Percentiles rank a stretch among this genome's conserved stretches.
Conservation (phyloP, 345 rosid species). For the Pistacia atlantica region DNA sequence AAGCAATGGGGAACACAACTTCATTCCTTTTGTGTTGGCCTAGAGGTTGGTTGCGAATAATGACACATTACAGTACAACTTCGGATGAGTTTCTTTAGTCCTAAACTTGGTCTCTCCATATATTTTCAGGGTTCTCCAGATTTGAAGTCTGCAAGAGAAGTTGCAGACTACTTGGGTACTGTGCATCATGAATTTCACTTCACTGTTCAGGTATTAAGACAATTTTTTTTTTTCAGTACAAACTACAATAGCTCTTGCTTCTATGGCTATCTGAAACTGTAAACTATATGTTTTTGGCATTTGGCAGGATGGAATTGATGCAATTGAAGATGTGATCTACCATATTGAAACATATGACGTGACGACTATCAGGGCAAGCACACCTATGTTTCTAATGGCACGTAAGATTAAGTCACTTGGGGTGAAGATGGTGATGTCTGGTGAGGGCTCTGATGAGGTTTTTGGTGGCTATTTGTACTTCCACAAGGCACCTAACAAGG, state of each 20-base stretch:
- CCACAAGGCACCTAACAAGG: conserved; percentile 94
- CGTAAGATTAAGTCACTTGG: conserved; percentile 92
- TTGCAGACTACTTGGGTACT: conserved; percentile 86
- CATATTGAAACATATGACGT: conserved; percentile 92
- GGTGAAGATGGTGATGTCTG: conserved; percentile 97
- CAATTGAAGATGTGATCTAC: conserved; percentile 91
- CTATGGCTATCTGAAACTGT: neutral
- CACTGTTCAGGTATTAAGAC: conserved; percentile 64
- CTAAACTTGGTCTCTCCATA: conserved; percentile 4
- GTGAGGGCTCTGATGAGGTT: conserved; percentile 93
- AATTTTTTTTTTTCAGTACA: neutral
- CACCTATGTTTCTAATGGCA: conserved; percentile 92
- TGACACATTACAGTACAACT: neutral
- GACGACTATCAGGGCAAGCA: conserved; percentile 86
- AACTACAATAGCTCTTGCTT: neutral
- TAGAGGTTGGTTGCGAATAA: conserved; percentile 52
- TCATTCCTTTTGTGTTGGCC: conserved; percentile 89
- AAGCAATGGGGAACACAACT: conserved; percentile 85
- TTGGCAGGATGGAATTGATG: conserved; percentile 83
- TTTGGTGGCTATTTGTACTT: conserved; percentile 95
- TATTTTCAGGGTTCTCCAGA: conserved; percentile 77
- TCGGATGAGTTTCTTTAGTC: neutral
- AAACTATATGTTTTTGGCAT: neutral
- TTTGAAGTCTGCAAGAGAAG: conserved; percentile 82
- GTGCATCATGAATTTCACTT: conserved; percentile 93